These are phyloP conservation scores for Russula foetens DNA, from an alignment of 768 basidiomycete species.

Conservation along the genomic window DNA sequence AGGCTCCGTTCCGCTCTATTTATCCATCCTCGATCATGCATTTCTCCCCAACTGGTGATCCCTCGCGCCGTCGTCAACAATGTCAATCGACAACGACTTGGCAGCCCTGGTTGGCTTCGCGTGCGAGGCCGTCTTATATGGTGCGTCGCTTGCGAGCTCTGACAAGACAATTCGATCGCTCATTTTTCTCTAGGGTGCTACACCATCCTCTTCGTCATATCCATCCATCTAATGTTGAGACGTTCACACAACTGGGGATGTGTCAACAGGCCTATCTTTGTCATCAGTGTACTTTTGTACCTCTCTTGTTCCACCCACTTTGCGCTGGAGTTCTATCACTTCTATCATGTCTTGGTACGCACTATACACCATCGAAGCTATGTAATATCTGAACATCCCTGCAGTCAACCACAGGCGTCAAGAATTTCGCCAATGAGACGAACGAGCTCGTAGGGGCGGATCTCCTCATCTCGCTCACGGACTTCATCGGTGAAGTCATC, in stretches of 20 bases:
- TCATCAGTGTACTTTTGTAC: neutral
- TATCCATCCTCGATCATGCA: neutral
- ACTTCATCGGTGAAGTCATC: conserved; percentile 30
- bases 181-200: conserved; percentile 1
- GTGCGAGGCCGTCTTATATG: conserved; percentile 32
- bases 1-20: neutral
- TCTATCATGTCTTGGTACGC: conserved; percentile 28
- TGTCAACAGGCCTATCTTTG: neutral
- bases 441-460: conserved; percentile 28
- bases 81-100: conserved; percentile 26
- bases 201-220: neutral
- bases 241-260: neutral
- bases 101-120: conserved; percentile 32
- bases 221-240: neutral
- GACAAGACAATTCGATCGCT: neutral
- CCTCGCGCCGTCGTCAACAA: conserved; percentile 1
- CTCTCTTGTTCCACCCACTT: conserved; percentile 1
- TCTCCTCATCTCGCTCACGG: conserved; percentile 30
- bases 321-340: conserved; percentile 32
- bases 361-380: neutral
- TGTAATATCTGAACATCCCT: neutral
- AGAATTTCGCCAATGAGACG: conserved; percentile 28
- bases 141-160: conserved; percentile 25
- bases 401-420: conserved; percentile 26
- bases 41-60: neutral